Percentiles rank a stretch among this genome's conserved stretches.
These are phyloP conservation scores for Myriosclerotinia scirpicola DNA, from an alignment of 2,329 filamentous ascomycete genomes.

Conservation along the genomic window DNA sequence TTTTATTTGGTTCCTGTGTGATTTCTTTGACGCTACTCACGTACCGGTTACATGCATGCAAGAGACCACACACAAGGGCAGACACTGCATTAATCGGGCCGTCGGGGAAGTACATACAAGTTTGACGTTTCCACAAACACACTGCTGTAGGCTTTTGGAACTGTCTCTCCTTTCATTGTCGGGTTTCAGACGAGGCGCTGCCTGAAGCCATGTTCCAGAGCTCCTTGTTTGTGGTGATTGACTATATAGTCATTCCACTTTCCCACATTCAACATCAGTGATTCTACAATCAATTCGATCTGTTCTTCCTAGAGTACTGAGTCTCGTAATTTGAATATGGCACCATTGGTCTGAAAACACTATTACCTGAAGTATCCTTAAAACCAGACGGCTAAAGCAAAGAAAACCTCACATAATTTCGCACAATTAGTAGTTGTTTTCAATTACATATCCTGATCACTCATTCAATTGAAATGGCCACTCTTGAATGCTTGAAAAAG, in stretches of 20 bases:
- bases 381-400: no score
- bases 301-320: neutral
- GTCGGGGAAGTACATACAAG: no score
- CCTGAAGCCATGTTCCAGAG: neutral
- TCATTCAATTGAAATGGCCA: constrained; percentile 27
- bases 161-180: no score
- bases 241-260: neutral
- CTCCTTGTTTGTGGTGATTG: neutral
- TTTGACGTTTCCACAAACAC: no score
- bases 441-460: constrained; percentile 10
- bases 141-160: no score
- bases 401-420: no score
- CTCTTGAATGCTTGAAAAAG: constrained; percentile 28
- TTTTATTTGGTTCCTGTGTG: neutral
- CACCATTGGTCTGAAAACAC: neutral
- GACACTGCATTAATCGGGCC: no score
- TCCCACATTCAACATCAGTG: neutral
- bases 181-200: no score
- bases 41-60: neutral
- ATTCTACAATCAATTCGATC: neutral
- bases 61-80: no score
- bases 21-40: neutral
- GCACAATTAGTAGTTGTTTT: constrained; percentile 21
- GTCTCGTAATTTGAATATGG: neutral
- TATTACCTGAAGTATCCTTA: neutral